Percentiles rank a stretch among this genome's conserved stretches.
These are phyloP conservation scores for Asterella californica DNA, from an alignment of 225 moss, liverwort and hornwort species.

Conservation along the genomic window DNA sequence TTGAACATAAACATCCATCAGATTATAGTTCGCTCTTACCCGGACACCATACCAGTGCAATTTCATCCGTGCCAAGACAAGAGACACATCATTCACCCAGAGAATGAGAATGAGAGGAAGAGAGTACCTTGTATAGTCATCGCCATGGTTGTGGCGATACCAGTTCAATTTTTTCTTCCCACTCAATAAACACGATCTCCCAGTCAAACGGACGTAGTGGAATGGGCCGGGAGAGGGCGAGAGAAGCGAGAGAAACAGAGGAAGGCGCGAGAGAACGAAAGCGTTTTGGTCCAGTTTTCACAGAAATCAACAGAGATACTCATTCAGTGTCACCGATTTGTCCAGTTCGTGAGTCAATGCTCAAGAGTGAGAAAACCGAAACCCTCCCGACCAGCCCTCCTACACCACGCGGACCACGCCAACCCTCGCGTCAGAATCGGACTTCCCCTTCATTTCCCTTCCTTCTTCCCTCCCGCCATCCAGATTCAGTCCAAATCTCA, in stretches of 20 bases:
- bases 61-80: not conserved
- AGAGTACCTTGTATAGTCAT: slow-evolving; percentile 13
- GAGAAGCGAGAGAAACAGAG: not conserved
- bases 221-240: not conserved
- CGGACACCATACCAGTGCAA: not conserved
- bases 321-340: not conserved
- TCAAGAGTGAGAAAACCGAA: not conserved
- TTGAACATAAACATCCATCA: not conserved
- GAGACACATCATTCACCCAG: not conserved
- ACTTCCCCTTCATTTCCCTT: not conserved
- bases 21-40: not conserved
- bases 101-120: not conserved
- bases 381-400: not conserved
- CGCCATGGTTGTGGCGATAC: slow-evolving; percentile 5
- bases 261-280: not conserved
- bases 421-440: not conserved
- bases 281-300: not conserved
- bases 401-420: too few species aligned
- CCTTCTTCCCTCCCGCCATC: not conserved
- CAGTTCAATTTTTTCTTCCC: not conserved
- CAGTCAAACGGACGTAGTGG: too few species aligned
- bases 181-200: not conserved
- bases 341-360: not conserved
- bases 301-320: not conserved
- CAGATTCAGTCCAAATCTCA: too few species aligned